Percentiles rank a stretch among this genome's conserved stretches.
These are phyloP conservation scores for Moringa oleifera DNA, from an alignment of 345 rosid species.

Conservation along the genomic window DNA sequence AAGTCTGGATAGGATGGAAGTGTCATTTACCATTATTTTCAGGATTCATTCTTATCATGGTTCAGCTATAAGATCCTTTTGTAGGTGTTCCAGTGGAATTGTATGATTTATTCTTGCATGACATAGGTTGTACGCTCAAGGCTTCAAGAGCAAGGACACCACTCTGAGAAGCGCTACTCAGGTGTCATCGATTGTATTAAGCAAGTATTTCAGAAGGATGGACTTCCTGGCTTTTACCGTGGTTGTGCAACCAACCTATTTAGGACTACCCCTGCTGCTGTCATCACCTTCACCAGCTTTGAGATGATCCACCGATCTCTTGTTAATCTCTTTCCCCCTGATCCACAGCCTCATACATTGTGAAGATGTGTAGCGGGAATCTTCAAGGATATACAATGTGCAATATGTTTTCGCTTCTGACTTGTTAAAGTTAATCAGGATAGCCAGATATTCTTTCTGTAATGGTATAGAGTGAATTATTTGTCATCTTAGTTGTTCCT, in stretches of 20 bases:
- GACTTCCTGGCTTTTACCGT: slow-evolving; percentile 72
- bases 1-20: not conserved
- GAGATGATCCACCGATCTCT: slow-evolving; percentile 87
- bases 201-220: slow-evolving; percentile 67
- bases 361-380: slow-evolving; percentile 18
- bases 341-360: slow-evolving; percentile 40
- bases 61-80: not conserved
- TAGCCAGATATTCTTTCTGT: too few relatives aligned
- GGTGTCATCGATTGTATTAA: slow-evolving; percentile 66
- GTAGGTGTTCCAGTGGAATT: not conserved
- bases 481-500: too few relatives aligned
- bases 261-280: slow-evolving; percentile 90
- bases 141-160: slow-evolving; percentile 89
- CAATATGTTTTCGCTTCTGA: too few relatives aligned
- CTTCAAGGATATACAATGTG: not conserved
- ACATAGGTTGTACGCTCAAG: slow-evolving; percentile 75
- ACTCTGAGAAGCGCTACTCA: slow-evolving; percentile 65
- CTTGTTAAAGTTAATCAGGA: too few relatives aligned
- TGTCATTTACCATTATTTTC: not conserved
- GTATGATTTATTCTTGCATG: slow-evolving; percentile 1
- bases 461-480: not conserved
- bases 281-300: slow-evolving; percentile 91
- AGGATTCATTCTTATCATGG: not conserved
- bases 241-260: slow-evolving; percentile 89
- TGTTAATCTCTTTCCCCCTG: slow-evolving; percentile 45